A percentile compares a stretch with the other conserved stretches of the same genome.
These are phyloP conservation scores for Podaxis sp. DNA, from an alignment of 768 basidiomycete genomes.

Conservation along the genomic window DNA sequence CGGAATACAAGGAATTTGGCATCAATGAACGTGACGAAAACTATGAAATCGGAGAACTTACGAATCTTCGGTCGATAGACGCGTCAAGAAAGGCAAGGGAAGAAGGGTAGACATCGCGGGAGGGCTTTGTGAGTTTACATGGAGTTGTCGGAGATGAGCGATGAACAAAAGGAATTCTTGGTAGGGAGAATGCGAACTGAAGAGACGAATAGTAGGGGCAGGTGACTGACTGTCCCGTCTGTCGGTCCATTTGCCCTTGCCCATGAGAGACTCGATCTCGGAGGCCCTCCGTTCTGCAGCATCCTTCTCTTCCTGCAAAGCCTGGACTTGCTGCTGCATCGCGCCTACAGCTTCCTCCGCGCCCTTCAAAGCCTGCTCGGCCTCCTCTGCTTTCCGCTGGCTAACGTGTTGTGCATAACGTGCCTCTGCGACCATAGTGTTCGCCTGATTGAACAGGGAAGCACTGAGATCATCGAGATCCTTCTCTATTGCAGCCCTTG, in stretches of 20 bases:
- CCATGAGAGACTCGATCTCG: slow-evolving; percentile 47
- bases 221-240: slow-evolving; percentile 24
- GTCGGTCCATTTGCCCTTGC: slow-evolving; percentile 68
- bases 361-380: slow-evolving; percentile 72
- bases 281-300: slow-evolving; percentile 46
- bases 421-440: slow-evolving; percentile 97
- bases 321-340: slow-evolving; percentile 85
- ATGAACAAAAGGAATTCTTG: slow-evolving; percentile 78
- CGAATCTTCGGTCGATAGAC: slow-evolving; percentile 81
- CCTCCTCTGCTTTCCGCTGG: slow-evolving; percentile 70
- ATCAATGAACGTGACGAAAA: slow-evolving; percentile 12
- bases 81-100: slow-evolving; percentile 70
- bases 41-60: slow-evolving; percentile 36
- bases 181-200: slow-evolving; percentile 72
- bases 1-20: neutral
- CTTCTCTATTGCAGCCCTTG: slow-evolving; percentile 79
- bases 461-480: slow-evolving; percentile 95
- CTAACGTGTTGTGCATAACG: slow-evolving; percentile 60
- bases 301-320: slow-evolving; percentile 64
- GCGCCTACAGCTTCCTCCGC: slow-evolving; percentile 82
- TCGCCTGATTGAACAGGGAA: slow-evolving; percentile 85
- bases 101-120: slow-evolving; percentile 75
- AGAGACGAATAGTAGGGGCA: slow-evolving; percentile 33
- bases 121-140: slow-evolving; percentile 52
- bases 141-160: slow-evolving; percentile 67